phyloP scores from a whole-genome alignment of 73 alveolate genomes.

The Paramecium sexaurelia region DNA sequence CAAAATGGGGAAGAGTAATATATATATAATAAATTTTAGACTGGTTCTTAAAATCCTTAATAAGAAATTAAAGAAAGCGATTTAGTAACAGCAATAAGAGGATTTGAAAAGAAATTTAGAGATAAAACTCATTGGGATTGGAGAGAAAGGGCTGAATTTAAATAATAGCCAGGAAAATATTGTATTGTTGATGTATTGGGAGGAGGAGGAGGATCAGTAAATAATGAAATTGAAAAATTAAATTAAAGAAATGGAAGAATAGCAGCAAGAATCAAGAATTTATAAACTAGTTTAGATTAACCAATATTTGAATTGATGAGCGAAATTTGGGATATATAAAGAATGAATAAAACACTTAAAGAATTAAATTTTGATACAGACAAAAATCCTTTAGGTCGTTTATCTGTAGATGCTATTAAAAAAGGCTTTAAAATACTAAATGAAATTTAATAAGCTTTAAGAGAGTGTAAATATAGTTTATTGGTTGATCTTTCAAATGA shows the following conservation, averaged over 20 bases:
- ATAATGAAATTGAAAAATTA: constrained; percentile 59
- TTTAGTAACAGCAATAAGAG: constrained; percentile 72
- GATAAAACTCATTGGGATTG: constrained; percentile 80
- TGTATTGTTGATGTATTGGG: constrained; percentile 69
- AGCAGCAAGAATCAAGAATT: constrained; percentile 37
- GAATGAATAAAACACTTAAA: constrained; percentile 80
- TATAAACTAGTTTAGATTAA: neutral
- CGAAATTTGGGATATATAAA: constrained; percentile 81
- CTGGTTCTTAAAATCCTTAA: constrained; percentile 60
- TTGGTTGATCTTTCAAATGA: constrained; percentile 72
- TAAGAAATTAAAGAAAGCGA: constrained; percentile 63
- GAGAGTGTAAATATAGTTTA: neutral
- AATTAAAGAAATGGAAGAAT: constrained; percentile 60
- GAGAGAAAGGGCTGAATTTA: constrained; percentile 67
- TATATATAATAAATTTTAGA: neutral
- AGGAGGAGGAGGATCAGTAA: constrained; percentile 62
- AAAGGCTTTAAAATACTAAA: constrained; percentile 81
- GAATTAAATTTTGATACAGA: constrained; percentile 87
- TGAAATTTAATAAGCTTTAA: constrained; percentile 69
- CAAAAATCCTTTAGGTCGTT: constrained; percentile 90
- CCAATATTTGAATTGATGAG: constrained; percentile 68
- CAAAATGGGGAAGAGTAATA: constrained; percentile 74
- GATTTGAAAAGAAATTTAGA: constrained; percentile 69
- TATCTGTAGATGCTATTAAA: constrained; percentile 74
- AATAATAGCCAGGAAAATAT: constrained; percentile 74